phyloP scores from a whole-genome alignment of 2,329 filamentous ascomycete genomes.

The Fusarium sp. region DNA sequence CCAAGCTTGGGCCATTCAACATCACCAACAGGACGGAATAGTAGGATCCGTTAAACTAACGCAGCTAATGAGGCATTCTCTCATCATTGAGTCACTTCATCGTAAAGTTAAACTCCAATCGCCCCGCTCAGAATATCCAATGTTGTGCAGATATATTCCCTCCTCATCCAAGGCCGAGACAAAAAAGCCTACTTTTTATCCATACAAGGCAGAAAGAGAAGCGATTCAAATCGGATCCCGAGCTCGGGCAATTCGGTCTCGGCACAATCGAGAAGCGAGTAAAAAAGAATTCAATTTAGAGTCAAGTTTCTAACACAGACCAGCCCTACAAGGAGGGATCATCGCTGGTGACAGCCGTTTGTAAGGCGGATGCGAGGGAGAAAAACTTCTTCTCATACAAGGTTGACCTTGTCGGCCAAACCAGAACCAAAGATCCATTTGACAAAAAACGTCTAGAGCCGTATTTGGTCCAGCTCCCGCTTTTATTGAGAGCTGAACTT shows the following conservation, averaged over 20 bases:
- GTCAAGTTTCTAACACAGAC: conserved; percentile 11
- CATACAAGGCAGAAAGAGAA: neutral
- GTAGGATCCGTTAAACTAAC: conserved; percentile 16
- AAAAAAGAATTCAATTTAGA: neutral
- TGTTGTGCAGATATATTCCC: conserved; percentile 21
- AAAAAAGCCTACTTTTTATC: neutral
- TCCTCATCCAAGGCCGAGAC: neutral
- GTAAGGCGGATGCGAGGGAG: neutral
- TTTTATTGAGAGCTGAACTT: conserved; percentile 13
- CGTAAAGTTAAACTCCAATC: conserved; percentile 1
- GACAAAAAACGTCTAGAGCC: conserved; percentile 14
- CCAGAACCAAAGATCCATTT: neutral
- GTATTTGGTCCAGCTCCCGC: conserved; percentile 13
- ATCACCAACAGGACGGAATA: neutral
- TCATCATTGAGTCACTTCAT: conserved; percentile 27
- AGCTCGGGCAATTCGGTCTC: conserved; percentile 6
- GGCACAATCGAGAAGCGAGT: neutral
- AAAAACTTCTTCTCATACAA: neutral
- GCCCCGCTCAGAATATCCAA: conserved; percentile 25
- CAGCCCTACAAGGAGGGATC: conserved; percentile 3
- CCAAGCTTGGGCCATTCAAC: neutral
- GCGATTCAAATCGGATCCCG: conserved; percentile 19
- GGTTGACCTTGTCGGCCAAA: conserved; percentile 14
- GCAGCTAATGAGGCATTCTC: conserved; percentile 23
- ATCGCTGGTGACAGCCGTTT: conserved; percentile 8